Base-by-base conservation (phyloP, 768 basidiomycete species). In the Cystofilobasidium ferigula region DNA sequence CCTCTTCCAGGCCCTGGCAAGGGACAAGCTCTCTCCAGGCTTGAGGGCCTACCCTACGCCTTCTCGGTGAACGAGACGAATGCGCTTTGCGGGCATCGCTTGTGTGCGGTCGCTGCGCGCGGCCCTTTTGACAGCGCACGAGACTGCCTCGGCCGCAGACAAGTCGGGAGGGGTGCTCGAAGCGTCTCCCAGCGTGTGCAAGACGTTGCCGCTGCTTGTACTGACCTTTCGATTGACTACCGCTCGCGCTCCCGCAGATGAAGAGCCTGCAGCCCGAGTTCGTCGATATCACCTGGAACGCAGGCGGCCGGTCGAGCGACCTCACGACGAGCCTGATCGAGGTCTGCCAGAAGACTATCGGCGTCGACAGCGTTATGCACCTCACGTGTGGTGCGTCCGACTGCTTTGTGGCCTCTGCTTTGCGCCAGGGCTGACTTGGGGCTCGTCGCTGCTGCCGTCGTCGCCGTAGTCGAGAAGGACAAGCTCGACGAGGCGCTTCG, bases 281-380 rank as follows among this genome's bases (percentile, higher is more conserved):
- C 74, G 87, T 98, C 71, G 94, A 98, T 75, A 94, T 98, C 73
- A 98, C 94, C 75, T 98, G 90, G 92, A 94, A 94, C 79, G 93
- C 93, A 62, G 93, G 93, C 63, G 93, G 93, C 62, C 83, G 92
- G 68, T 94, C 92, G 40, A 94, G 92, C 48, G 93, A 95, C 72
- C 78, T 97, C 64, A 94, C 93, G 14, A 85, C 88, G 6, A 89
- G 92, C 72, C 84, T 97, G 80, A 89, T 95, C 69, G 91, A 91
- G 78, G 89, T 88, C 47, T 94, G 92, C 74, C 92, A 97, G 77
- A 81, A 87, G 56, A 77, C 89, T 43, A 89, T 98, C 76, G 95
- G 93, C 0, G 81, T 98, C 28, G 92, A 98, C 78, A 94, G 92
- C 34, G 97, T 92, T 78, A 91, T 99, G 90, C 95, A 99, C 77